Conservation (phyloP, 352 stramenopile species). For the Globisporangium carolinianum region DNA sequence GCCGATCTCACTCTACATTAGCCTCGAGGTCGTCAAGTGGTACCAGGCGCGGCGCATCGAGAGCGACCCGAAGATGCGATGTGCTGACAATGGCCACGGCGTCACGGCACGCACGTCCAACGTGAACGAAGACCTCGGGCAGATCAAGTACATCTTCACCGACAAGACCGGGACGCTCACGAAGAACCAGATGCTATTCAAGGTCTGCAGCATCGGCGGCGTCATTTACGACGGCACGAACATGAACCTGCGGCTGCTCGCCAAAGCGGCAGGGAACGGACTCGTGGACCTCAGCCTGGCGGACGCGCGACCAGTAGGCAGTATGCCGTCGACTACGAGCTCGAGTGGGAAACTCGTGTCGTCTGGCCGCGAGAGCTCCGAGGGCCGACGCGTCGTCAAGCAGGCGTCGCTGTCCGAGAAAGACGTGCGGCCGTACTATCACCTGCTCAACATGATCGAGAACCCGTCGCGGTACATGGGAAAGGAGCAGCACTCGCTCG, state of each 20-base stretch:
- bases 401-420: constrained; percentile 56
- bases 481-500: constrained; percentile 49
- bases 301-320: background rate
- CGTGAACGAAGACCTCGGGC: constrained; percentile 93
- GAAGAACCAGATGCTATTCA: constrained; percentile 98
- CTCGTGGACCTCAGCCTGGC: background rate
- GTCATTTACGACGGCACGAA: constrained; percentile 82
- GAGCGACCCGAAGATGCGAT: constrained; percentile 62
- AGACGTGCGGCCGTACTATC: constrained; percentile 55
- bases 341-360: constrained; percentile 5
- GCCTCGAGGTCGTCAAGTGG: constrained; percentile 94
- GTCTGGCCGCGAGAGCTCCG: constrained; percentile 6
- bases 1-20: constrained; percentile 97
- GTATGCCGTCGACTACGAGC: constrained; percentile 2
- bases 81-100: constrained; percentile 33
- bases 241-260: constrained; percentile 42
- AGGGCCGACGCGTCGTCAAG: constrained; percentile 24
- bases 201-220: constrained; percentile 88
- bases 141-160: constrained; percentile 99
- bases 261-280: constrained; percentile 22
- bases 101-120: constrained; percentile 90
- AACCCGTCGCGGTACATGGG: constrained; percentile 37
- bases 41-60: constrained; percentile 93
- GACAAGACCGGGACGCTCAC: constrained; percentile 99
- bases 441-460: constrained; percentile 65